Evolutionary conservation across 805 yeast species (phyloP), one percentile per base, ranked within the genome.

Genomic region (Kuraishia piskuri): DNA sequence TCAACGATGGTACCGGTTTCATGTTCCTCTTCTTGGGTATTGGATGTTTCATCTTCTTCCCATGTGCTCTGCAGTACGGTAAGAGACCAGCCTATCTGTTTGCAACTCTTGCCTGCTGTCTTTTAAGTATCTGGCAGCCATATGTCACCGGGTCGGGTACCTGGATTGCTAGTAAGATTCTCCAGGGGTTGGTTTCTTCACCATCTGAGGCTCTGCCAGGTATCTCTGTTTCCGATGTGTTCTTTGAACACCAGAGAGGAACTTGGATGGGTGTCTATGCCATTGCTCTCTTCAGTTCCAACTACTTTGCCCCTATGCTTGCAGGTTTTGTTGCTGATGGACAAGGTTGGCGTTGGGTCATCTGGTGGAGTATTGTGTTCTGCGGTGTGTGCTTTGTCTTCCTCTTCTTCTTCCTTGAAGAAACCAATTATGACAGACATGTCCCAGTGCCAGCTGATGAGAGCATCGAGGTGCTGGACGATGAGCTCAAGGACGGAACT

Each of bases 281-380:
- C 55, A 64, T 74, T 54, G 79, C 84, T 14, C 69, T 84, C 19
- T 71, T 80, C 40, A 72, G 74, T 12, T 79, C 83, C 9, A 77
- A 81, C 47, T 82, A 69, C 58, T 64, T 80, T 54, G 86, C 85
- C 3, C 86, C 86, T 4, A 68, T 82, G 59, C 71, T 81, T 50
- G 83, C 84, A 12, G 85, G 85, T 12, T 77, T 78, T 58, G 77
- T 82, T 53, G 72, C 74, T 26, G 73, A 75, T 50, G 74, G 72
- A 25, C 66, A 72, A 24, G 77, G 79, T 6, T 82, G 82, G 75
- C 63, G 73, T 56, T 79, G 82, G 83, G 79, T 76, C 9, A 76
- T 80, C 64, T 68, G 59, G 56, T 70, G 79, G 68, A 68, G 76
- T 52, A 76, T 78, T 20, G 75, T 82, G 49, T 74, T 75, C 50